phyloP scores from a whole-genome alignment of 2,329 filamentous ascomycete genomes.

The Botrytis aclada region DNA sequence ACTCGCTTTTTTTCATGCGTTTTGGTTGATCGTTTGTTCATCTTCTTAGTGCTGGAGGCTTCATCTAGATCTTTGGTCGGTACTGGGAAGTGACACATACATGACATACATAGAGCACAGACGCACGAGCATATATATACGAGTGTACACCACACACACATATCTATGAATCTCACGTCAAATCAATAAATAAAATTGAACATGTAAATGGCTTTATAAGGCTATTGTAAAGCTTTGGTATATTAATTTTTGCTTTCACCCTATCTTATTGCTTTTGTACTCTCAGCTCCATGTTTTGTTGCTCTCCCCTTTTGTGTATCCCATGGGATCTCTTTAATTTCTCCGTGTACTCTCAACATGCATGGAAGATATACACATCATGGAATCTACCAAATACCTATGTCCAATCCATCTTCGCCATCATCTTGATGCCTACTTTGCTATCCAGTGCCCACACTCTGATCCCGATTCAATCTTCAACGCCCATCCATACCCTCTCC shows the following conservation, averaged over 20 bases:
- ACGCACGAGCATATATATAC: not conserved
- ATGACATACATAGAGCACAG: not conserved
- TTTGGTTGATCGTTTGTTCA: not conserved
- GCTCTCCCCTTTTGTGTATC: not conserved
- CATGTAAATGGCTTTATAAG: not conserved
- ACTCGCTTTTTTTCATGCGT: not conserved
- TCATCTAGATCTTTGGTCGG: not conserved
- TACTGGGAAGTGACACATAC: not conserved
- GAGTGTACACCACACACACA: not conserved
- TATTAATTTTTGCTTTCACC: constrained; percentile 1
- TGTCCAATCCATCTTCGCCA: not conserved
- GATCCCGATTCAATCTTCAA: constrained; percentile 4
- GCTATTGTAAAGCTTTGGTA: not conserved
- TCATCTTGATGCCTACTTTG: not conserved
- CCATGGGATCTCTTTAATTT: not conserved
- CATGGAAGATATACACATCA: constrained; percentile 13
- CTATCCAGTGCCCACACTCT: not conserved
- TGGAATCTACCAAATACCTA: not conserved
- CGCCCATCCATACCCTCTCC: constrained; percentile 1
- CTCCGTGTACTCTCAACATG: not conserved
- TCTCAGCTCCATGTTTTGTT: not conserved
- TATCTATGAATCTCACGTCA: not conserved
- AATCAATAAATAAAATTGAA: not conserved
- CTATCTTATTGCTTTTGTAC: not conserved
- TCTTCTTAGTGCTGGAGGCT: not conserved